phyloP scores from a whole-genome alignment of 495 filamentous ascomycete genomes.

The Hypoxylon perforatum region DNA sequence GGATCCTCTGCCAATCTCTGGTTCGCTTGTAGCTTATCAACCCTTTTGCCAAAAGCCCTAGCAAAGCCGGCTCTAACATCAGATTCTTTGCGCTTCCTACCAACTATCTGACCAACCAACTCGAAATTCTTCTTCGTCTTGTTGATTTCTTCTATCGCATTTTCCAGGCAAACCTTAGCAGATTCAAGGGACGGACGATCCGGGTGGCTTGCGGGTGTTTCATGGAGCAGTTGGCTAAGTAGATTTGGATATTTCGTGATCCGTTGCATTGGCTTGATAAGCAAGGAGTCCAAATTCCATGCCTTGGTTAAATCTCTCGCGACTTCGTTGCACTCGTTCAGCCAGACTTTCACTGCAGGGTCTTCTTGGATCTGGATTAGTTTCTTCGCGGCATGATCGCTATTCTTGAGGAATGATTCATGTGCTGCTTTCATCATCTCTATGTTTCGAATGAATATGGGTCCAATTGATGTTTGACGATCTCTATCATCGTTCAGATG shows the following conservation, averaged over 20 bases:
- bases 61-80: conserved; percentile 84
- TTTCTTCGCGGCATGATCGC: conserved; percentile 83
- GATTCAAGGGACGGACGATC: conserved; percentile 74
- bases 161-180: conserved; percentile 72
- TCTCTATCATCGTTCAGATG: conserved; percentile 69
- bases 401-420: conserved; percentile 85
- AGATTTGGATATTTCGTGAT: conserved; percentile 92
- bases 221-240: conserved; percentile 77
- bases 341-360: conserved; percentile 84
- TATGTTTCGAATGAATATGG: conserved; percentile 79
- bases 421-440: conserved; percentile 85
- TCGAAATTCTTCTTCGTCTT: conserved; percentile 91
- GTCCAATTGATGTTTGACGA: conserved; percentile 77
- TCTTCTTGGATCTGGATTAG: conserved; percentile 77
- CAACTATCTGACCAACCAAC: conserved; percentile 86
- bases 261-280: conserved; percentile 95
- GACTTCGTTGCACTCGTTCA: conserved; percentile 87
- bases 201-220: conserved; percentile 83
- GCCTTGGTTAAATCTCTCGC: conserved; percentile 89
- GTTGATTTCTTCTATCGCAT: conserved; percentile 85
- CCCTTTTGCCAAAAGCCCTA: conserved; percentile 86
- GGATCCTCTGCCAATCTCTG: conserved; percentile 81
- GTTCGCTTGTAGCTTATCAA: conserved; percentile 73
- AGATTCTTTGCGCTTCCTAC: conserved; percentile 87
- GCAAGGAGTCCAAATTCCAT: conserved; percentile 91